Conservation (phyloP, 2,329 filamentous ascomycete genomes). For the Sordariomycetes sp. region DNA sequence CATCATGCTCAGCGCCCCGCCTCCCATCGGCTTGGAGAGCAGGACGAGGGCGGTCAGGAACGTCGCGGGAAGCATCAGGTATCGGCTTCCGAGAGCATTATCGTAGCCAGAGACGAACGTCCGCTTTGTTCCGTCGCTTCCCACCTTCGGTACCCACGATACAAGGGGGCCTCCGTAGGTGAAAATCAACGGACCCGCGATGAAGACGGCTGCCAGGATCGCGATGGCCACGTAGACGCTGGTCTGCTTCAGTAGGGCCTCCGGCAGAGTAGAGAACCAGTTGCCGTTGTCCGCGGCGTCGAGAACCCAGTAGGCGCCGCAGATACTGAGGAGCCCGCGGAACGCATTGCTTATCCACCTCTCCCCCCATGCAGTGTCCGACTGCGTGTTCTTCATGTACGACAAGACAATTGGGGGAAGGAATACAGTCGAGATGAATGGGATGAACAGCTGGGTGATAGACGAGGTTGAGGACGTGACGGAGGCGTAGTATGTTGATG, state of each 20-base stretch:
- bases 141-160: conserved; percentile 49
- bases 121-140: conserved; percentile 33
- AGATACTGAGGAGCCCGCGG: conserved; percentile 62
- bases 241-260: conserved; percentile 57
- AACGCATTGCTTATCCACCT: conserved; percentile 77
- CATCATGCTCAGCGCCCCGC: conserved; percentile 70
- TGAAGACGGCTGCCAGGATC: conserved; percentile 68
- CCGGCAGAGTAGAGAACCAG: conserved; percentile 57
- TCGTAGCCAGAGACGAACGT: conserved; percentile 83
- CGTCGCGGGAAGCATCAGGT: conserved; percentile 73
- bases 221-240: conserved; percentile 73
- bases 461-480: conserved; percentile 86
- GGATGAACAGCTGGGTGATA: conserved; percentile 76
- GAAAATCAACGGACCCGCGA: conserved; percentile 77
- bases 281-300: conserved; percentile 80
- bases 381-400: conserved; percentile 72
- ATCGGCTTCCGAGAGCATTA: conserved; percentile 86
- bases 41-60: conserved; percentile 68
- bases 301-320: conserved; percentile 76
- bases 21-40: conserved; percentile 90
- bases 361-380: conserved; percentile 77
- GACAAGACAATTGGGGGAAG: conserved; percentile 68
- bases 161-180: conserved; percentile 79
- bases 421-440: conserved; percentile 59
- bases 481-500: conserved; percentile 91